Base-by-base conservation (phyloP, 2,329 filamentous ascomycete species). In the Dothistroma septosporum region DNA sequence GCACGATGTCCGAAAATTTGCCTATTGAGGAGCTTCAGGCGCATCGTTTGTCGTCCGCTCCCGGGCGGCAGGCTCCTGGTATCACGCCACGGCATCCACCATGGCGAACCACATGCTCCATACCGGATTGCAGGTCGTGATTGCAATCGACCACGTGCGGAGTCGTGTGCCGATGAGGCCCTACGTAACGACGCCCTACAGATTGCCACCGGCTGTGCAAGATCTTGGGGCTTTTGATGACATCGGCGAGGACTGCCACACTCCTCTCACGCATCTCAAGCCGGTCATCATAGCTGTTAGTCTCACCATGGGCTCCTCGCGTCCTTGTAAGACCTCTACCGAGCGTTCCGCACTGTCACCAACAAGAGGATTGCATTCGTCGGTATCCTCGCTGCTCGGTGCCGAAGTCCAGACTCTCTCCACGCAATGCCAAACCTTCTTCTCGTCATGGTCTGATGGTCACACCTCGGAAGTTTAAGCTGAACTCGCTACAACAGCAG, bases 71-170 rank as follows among this genome's bases (percentile, higher is more conserved):
- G 9, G 6, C 12, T 50, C 12, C 16, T 53, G 14, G 50, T 32
- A 16, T 22, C 22, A 16, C 35, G 41, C 53, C 35, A 32, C 35
- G 21, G 47, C n/a, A 8, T 55, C 9, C 2, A 9, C 19, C 12
- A 28, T 16, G 55, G 55, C 55, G 46, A 21, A 57, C 55, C 55
- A 57, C 55, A 57, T 49, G 11, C 55, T 12, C 44, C 55, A 44
- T 37, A 49, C 55, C 55, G 55, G 33, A 44, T 31, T 33, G 55
- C 24, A n/a, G 16, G 35, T 4, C 55, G 49, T 49, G 31, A 37
- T 24, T 16, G 37, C 37, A 44, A 24, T 24, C 31, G 55, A 35
- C n/a, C 12, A 21, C 21, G 32, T 47, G 12, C 21, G 53, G 35
- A 28, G 11, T 19, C 8, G 8, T 19, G 21, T 16, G 24, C 16